phyloP scores from a whole-genome alignment of 148 eudicot species.

The Dysphania ambrosioides region DNA sequence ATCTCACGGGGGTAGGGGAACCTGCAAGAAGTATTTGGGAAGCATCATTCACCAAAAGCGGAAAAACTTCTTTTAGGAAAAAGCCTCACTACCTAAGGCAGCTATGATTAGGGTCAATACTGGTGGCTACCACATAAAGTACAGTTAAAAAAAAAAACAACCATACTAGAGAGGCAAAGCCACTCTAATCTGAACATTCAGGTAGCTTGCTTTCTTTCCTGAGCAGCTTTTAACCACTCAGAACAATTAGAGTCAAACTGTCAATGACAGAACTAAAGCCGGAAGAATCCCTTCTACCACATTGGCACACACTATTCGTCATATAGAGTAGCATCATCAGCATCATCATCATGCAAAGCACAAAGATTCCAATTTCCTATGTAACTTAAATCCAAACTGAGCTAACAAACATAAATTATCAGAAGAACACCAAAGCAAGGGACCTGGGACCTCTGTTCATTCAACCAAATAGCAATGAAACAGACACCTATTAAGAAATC shows the following conservation, averaged over 20 bases:
- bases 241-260: too few species aligned
- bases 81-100: too few species aligned
- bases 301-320: not conserved
- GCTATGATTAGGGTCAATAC: not conserved
- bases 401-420: not conserved
- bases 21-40: too few species aligned
- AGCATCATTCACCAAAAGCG: too few species aligned
- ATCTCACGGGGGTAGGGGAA: not conserved
- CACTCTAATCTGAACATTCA: not conserved
- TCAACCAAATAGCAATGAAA: not conserved
- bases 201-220: not conserved
- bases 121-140: not conserved
- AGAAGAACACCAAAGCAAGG: not conserved
- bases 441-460: not conserved
- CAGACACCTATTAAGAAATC: slow-evolving; percentile 3
- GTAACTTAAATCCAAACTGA: not conserved
- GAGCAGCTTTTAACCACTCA: not conserved
- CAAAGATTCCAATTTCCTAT: not conserved
- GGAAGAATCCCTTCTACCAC: not conserved
- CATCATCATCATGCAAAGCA: not conserved
- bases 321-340: not conserved
- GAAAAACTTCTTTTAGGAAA: too few species aligned
- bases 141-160: not conserved
- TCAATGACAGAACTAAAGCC: too few species aligned
- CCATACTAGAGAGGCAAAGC: not conserved